A percentile compares a stretch with the other conserved stretches of the same genome.
Conservation (phyloP, 2,329 filamentous ascomycete species). For the Didymella segeticola region DNA sequence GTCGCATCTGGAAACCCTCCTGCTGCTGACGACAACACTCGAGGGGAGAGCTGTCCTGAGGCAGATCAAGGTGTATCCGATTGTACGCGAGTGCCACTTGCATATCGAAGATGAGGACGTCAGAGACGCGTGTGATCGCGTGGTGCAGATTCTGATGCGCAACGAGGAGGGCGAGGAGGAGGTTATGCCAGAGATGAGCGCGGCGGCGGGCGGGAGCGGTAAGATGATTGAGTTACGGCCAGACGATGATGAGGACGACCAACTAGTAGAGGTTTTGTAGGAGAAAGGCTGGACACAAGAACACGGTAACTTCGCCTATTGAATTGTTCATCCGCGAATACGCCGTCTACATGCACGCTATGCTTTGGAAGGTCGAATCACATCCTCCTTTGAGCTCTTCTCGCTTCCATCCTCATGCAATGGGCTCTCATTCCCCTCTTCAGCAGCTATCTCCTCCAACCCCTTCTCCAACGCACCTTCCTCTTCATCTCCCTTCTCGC, state of each 20-base stretch:
- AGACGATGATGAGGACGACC: constrained; percentile 46
- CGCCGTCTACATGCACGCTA: constrained; percentile 9
- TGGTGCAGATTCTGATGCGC: constrained; percentile 88
- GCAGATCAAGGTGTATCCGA: constrained; percentile 82
- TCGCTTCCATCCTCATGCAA: constrained; percentile 13
- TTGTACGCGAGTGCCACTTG: constrained; percentile 84
- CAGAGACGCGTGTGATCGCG: constrained; percentile 80
- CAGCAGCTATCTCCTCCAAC: constrained; percentile 37
- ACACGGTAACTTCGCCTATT: neutral
- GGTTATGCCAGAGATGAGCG: constrained; percentile 43
- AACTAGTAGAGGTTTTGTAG: constrained; percentile 44
- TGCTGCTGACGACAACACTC: constrained; percentile 80
- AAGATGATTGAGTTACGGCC: constrained; percentile 38
- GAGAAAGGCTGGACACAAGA: neutral
- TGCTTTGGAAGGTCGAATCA: constrained; percentile 17
- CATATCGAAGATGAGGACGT: constrained; percentile 80
- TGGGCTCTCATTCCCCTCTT: constrained; percentile 35
- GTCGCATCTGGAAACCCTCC: constrained; percentile 87
- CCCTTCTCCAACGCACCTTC: constrained; percentile 28
- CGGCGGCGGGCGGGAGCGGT: constrained; percentile 25
- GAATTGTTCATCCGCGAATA: neutral
- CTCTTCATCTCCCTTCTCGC: constrained; percentile 28
- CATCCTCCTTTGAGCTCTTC: constrained; percentile 22
- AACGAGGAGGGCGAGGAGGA: constrained; percentile 71
- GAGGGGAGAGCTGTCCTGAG: constrained; percentile 78